Evolutionary conservation across 2,329 filamentous ascomycete species (phyloP), one percentile per base, ranked within the genome.

Genomic region (Aaosphaeria arxii): DNA sequence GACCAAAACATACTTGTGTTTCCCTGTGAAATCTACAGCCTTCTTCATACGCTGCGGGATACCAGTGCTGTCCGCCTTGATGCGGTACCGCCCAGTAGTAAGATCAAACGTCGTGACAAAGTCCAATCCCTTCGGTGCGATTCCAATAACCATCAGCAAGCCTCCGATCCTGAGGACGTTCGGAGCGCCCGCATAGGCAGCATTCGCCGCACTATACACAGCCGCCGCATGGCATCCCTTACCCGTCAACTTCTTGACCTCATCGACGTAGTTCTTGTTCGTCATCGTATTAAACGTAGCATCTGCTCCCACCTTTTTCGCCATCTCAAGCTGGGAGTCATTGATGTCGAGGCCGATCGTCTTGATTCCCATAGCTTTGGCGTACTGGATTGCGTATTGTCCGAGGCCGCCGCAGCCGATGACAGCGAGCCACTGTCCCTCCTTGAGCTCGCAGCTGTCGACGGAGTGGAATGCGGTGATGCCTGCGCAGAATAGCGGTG

Each of bases 401-500:
- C 75, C 75, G 11, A 77, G 62, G 7, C 74, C 74, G 13, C 75
- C 75, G 48, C 67, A 71, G 7, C 74, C 74, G 38, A 76, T 64
- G 29, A 77, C 67, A n/a, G 63, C 76, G 30, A 78, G 63, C 63
- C 67, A 72, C 40, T 71, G 54, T 1, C 64, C 69, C 2, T 47
- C 40, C 42, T 66, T 62, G 17, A 67, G 45, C 42, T 66, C 63
- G 43, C 65, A 67, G 36, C 54, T 58, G 29, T 69, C 62, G 2
- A 69, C 61, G 1, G 60, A 59, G 50, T 69, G 61, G 40, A 58
- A 63, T 6, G 64, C 69, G 1, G 77, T 79, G 43, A 79, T 72
- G 1, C 77, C 77, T 1, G 77, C 77, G 52, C 77, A 79, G 55
- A 80, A 77, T 5, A 80, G 54, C 11, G 76, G 72, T 32, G 75